Evolutionary conservation across 805 yeast genomes (phyloP).

Genomic region (Ogataea trehalophila): DNA sequence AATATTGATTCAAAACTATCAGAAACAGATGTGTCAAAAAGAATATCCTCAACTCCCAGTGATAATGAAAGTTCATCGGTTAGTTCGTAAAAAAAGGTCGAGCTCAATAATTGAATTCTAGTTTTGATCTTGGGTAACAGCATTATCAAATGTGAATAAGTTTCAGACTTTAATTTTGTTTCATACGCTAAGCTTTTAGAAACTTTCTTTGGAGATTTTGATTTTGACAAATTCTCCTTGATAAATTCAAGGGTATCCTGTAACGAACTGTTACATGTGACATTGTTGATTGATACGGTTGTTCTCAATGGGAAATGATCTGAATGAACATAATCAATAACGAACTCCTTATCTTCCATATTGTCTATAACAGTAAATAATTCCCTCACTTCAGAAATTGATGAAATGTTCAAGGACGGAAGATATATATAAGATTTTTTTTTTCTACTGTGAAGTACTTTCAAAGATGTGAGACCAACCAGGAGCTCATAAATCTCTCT

Average conservation of each 20-base stretch:
- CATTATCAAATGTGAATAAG: slow-evolving; percentile 3
- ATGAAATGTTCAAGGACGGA: slow-evolving; percentile 14
- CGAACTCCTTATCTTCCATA: slow-evolving; percentile 7
- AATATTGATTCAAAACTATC: slow-evolving; percentile 23
- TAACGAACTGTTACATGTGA: slow-evolving; percentile 11
- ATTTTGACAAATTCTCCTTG: background rate
- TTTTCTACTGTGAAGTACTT: background rate
- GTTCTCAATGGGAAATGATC: slow-evolving; percentile 19
- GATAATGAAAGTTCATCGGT: slow-evolving; percentile 8
- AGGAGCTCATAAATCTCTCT: slow-evolving; percentile 9
- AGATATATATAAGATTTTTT: slow-evolving; percentile 7
- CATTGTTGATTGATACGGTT: slow-evolving; percentile 17
- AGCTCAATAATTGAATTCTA: slow-evolving; percentile 22
- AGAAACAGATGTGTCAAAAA: slow-evolving; percentile 23
- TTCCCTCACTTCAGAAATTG: slow-evolving; percentile 4
- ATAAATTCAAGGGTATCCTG: slow-evolving; percentile 9
- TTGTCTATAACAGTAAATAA: slow-evolving; percentile 4
- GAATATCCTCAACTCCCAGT: slow-evolving; percentile 21
- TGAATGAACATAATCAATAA: slow-evolving; percentile 7
- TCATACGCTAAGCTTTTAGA: background rate
- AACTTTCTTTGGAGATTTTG: background rate
- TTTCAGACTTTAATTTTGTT: background rate
- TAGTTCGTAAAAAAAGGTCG: slow-evolving; percentile 12
- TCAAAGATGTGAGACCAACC: slow-evolving; percentile 8
- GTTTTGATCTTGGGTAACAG: slow-evolving; percentile 20